Conservation (phyloP, 2,329 filamentous ascomycete genomes). For the Pestalotiopsis sp. region DNA sequence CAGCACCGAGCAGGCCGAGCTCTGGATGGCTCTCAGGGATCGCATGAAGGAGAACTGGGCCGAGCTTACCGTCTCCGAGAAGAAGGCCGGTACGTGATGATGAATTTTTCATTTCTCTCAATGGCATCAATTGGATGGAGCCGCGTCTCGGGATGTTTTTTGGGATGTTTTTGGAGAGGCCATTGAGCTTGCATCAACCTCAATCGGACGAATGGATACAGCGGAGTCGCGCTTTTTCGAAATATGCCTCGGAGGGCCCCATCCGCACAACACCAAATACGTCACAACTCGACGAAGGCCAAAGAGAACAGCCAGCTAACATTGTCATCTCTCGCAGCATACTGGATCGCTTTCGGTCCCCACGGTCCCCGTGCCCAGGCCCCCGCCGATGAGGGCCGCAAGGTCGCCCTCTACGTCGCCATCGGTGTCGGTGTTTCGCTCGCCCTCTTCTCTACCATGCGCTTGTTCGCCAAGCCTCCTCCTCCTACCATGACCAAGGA, state of each 20-base stretch:
- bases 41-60: conserved; percentile 98
- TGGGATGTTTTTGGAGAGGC: background rate
- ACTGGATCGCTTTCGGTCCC: conserved; percentile 98
- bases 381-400: conserved; percentile 83
- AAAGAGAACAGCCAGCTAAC: background rate
- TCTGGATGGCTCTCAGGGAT: conserved; percentile 98
- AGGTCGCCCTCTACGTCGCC: conserved; percentile 73
- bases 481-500: conserved; percentile 95
- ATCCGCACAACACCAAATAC: background rate
- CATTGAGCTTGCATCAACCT: conserved; percentile 6
- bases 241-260: conserved; percentile 5
- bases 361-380: conserved; percentile 86
- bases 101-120: background rate
- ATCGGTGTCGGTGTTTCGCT: conserved; percentile 69
- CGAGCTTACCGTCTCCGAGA: conserved; percentile 93
- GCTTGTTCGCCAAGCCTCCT: conserved; percentile 69
- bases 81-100: conserved; percentile 89
- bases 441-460: conserved; percentile 72
- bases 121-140: background rate
- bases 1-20: conserved; percentile 96
- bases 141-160: background rate
- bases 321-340: conserved; percentile 62
- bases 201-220: background rate
- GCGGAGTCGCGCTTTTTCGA: background rate
- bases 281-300: background rate